These are phyloP conservation scores for Pythium insidiosum DNA, from an alignment of 352 stramenopile species.

Conservation along the genomic window DNA sequence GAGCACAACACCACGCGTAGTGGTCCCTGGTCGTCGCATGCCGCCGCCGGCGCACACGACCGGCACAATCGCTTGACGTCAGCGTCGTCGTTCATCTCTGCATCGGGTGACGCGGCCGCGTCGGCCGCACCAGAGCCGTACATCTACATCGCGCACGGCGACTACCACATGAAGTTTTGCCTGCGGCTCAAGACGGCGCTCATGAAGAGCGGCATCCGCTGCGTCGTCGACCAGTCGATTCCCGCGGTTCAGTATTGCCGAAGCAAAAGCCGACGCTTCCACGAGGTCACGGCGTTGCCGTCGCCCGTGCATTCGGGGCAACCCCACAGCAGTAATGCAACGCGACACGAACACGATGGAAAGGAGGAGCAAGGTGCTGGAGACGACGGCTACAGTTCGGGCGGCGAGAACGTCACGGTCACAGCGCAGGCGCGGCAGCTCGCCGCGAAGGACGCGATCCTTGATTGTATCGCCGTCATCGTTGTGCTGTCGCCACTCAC, in stretches of 20 bases:
- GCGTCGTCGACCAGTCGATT: slow-evolving; percentile 41
- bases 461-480: slow-evolving; percentile 56
- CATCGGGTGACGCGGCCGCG: not conserved
- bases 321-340: too few species aligned
- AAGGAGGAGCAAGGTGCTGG: too few species aligned
- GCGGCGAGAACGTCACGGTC: slow-evolving; percentile 10
- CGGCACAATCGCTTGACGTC: too few species aligned
- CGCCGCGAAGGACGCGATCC: slow-evolving; percentile 65
- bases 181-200: slow-evolving; percentile 44
- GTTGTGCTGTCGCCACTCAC: slow-evolving; percentile 65
- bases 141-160: slow-evolving; percentile 70
- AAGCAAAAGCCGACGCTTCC: not conserved
- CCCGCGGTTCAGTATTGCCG: slow-evolving; percentile 42
- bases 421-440: slow-evolving; percentile 55
- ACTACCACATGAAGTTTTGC: slow-evolving; percentile 67
- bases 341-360: too few species aligned
- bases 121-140: slow-evolving; percentile 15
- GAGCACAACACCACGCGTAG: too few species aligned
- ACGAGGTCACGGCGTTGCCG: not conserved
- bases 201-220: slow-evolving; percentile 45
- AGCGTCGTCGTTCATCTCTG: too few species aligned
- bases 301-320: too few species aligned
- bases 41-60: too few species aligned
- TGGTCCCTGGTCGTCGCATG: too few species aligned
- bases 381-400: slow-evolving; percentile 13